Evolutionary conservation across 2,329 filamentous ascomycete species (phyloP), one percentile per base, ranked within the genome.

Genomic region (Colletotrichum tropicale): DNA sequence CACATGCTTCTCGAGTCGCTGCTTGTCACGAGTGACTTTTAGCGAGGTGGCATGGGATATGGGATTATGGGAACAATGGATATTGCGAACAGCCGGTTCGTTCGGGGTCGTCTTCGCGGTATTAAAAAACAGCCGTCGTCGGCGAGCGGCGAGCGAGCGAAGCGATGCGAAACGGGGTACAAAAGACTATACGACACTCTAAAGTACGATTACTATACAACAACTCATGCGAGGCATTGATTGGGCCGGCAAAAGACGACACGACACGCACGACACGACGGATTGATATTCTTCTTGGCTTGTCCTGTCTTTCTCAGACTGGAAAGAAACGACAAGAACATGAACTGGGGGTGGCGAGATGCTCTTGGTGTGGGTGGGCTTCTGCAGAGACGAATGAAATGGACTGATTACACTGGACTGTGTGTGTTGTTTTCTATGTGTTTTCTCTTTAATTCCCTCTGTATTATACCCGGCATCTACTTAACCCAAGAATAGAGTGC

Each of bases 391-490:
- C 28, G 52, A 12, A 65, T 24, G 21, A 52, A 13, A 48, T 21
- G 43, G 43, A 21, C 10, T 48, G 43, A 48, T 12, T 48, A 12
- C 58, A 18, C 52, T n/a, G 18, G 7, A 48, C 43, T 48, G 43
- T 6, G 10, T 48, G 43, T 48, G 5, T 48, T n/a, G 8, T 48
- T 21, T 48, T n/a, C 43, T 48, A 21, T 21, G 4, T 70, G 38
- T 64, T 69, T 73, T 43, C 48, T 62, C 18, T 36, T 61, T 65
- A 69, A 16, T 73, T 69, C 58, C 34, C 28, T 64, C n/a, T 75
- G 70, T 75, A 69, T 65, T 73, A 75, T 75, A 75, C 73, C 73
- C 73, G 26, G 70, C 64, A 73, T 65, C 24, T 65, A 75, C 58
- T 34, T 70, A 73, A 73, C 58, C 43, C 73, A 73, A 73, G 64